Base-by-base conservation (phyloP, 2,329 filamentous ascomycete species). In the Beauveria brongniartii region DNA sequence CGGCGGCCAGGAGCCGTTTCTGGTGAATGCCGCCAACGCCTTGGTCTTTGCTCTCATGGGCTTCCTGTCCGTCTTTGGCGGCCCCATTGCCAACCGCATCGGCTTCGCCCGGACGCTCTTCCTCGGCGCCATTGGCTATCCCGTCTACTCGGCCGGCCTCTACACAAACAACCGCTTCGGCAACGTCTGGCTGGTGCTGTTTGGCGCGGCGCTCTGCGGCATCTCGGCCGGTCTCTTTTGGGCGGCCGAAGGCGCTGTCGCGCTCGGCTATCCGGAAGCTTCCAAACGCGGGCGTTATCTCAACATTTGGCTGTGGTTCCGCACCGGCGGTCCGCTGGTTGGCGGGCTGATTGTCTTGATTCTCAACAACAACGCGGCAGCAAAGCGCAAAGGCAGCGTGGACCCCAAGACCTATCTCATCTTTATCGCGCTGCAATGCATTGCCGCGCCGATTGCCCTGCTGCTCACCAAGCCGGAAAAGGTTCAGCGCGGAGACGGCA, bases 1-100 rank as follows among this genome's bases (percentile, higher is more conserved):
- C 44, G 80, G 80, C 28, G 77, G 77, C 1, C 75, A 80, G 62
- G 72, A 75, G 44, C 79, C 78, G 0, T 81, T 73, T 55, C 72
- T 82, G 43, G 77, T 81, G 54, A 81, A 81, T 59, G 78, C 78
- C 0, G 79, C 77, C n/a, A 82, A 81, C 62, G 74, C 77, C 1
- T 67, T 82, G 3, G 74, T 80, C 8, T 82, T 80, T 51, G 77
- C 72, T 1, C 65, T 79, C 9, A 71, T 79, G 71, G 74, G 73
- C 4, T 69, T 80, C 50, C 69, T 79, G n/a, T 81, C 78, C 60
- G 65, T 80, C 2, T 75, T 80, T 55, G 77, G 77, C 24, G 77
- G 75, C 0, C 76, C 77, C 0, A 74, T 81, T 54, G 75, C 78
- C 12, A 81, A 80, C 63, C 73, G 76, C 0, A 78, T 82, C 57